Conservation (phyloP, 208 protist species). For the Porcisia hertigi region DNA sequence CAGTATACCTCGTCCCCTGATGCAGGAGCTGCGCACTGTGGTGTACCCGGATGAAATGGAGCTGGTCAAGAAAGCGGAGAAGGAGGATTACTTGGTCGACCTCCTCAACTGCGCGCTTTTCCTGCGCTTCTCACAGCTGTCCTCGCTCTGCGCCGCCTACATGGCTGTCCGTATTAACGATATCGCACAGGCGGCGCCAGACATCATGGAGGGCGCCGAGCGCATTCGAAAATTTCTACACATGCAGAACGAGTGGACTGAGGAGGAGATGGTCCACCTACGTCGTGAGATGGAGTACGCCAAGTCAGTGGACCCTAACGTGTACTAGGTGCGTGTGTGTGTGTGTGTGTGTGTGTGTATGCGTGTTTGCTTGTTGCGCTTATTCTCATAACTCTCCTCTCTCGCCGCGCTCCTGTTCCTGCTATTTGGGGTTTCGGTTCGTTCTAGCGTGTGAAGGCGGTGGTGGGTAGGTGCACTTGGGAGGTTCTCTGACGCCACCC, state of each 20-base stretch:
- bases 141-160: conserved; percentile 55
- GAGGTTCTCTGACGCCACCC: too few relatives aligned
- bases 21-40: conserved; percentile 25
- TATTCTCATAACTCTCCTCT: neutral
- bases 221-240: conserved; percentile 53
- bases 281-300: conserved; percentile 73
- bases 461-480: too few relatives aligned
- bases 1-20: conserved; percentile 53
- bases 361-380: neutral
- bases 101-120: conserved; percentile 54
- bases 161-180: conserved; percentile 60
- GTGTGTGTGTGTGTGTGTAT: neutral
- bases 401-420: neutral
- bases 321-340: conserved; percentile 34
- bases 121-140: conserved; percentile 49
- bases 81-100: conserved; percentile 36
- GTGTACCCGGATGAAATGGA: conserved; percentile 45
- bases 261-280: conserved; percentile 68
- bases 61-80: conserved; percentile 43
- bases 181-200: conserved; percentile 49
- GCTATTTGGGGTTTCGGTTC: too few relatives aligned
- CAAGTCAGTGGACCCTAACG: conserved; percentile 54
- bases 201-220: conserved; percentile 76
- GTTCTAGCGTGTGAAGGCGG: too few relatives aligned
- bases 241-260: conserved; percentile 78